Base-by-base conservation (phyloP, 352 stramenopile species). In the Globisporangium cylindrosporum region DNA sequence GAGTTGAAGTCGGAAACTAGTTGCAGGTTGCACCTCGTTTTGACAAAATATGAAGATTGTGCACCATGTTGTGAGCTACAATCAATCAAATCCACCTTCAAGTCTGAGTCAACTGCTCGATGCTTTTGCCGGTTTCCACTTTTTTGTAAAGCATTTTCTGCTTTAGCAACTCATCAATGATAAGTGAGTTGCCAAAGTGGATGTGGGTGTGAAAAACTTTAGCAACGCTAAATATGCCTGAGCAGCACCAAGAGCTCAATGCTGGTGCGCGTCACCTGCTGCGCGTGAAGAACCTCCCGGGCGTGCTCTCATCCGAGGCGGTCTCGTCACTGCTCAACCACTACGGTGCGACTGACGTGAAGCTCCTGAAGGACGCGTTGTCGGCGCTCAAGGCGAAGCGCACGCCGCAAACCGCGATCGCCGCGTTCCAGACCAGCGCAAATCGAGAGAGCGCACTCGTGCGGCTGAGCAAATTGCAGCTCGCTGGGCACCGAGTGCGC, bases 231-330 rank as follows among this genome's bases (percentile, higher is more conserved):
- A 38, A 38, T 38, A 41, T 60, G 49, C 9, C 34, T 2, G n/a
- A 58, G 60, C 43, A 27, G 14, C 48, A 60, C 15, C 10, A 53
- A 18, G 22, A 56, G 22, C 10, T 8, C 32, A 34, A 51, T 2
- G 48, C 51, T 22, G 64, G 25, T 14, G 34, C 53, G 34, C 7
- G 25, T 41, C 20, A 75, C 22, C 63, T 62, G 49, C 71, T 92
- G 63, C 82, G 85, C 34, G 77, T 93, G 20, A 73, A 76, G 48
- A 88, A 90, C 67, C 68, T 94, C 9, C 85, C 87, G 24, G 59
- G 70, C 14, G 80, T 76, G 43, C 60, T 94, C 58, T 91, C 87
- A 20, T 60, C 63, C 1, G 73, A 88, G 6, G 82, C 85, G 9
- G 78, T 93, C 22, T 73, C 76, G 20, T 73, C 82, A 32, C 76